Evolutionary conservation across 176 grass and related monocot species (phyloP), one percentile per base, ranked within the genome.

Genomic region (Phoenix dactylifera): DNA sequence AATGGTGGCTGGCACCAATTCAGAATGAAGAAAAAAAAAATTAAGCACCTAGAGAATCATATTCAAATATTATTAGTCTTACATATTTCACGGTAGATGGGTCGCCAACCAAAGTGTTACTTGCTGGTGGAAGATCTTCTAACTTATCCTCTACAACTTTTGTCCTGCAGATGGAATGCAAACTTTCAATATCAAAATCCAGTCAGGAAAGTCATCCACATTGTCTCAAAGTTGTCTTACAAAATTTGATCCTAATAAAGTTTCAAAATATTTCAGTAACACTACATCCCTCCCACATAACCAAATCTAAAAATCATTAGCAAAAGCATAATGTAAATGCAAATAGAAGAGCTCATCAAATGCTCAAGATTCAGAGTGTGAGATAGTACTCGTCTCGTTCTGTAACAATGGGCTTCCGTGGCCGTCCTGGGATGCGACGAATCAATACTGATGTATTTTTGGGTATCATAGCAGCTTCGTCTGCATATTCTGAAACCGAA

Each of bases 391-490:
- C 76, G 69, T 98, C 76, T 51, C 59, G 79, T 76, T 89, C 78
- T 49, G 85, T 88, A 48, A 92, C 67, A 52, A 93, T 86, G 68
- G 81, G 76, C 79, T 68, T 86, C 76, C 94, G 78, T 70, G 94
- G 85, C 17, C 82, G 76, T 60, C 94, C 94, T 53, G 94, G 88
- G 62, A 98, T 81, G 49, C 94, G 85, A 48, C 88, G 94, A 89
- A 98, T 93, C 75, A 98, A 81, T 67, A 98, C 82, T 2, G 94
- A 93, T 7, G 94, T 98, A 52, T 93, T 98, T 84, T 88, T 98
- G 50, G 94, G 94, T 80, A 98, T 92, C 79, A 98, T 85, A 39
- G 82, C 75, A 60, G 73, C 82, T 80, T 98, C 94, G 68, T 93
- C 88, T 80, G 75, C 80, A 70, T 93, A 98, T 77, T 98, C 94